These are phyloP conservation scores for Magnusiomyces tetraspermus DNA, from an alignment of 1,139 yeast genomes.

Conservation along the genomic window DNA sequence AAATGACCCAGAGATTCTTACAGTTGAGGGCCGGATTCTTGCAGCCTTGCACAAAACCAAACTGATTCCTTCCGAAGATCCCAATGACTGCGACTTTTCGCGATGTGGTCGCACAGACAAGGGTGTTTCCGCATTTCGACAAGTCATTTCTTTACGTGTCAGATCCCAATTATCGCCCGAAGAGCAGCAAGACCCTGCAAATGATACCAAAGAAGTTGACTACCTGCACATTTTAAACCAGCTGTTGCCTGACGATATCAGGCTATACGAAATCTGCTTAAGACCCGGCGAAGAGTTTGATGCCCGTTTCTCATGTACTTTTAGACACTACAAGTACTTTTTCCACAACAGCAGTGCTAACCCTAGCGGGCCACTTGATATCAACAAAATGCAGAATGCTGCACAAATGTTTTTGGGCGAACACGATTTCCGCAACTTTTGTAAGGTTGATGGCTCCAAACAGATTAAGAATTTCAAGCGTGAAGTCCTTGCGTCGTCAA, in stretches of 20 bases:
- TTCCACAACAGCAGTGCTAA: conserved; percentile 41
- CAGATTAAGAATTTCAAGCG: conserved; percentile 73
- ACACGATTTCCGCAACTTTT: conserved; percentile 89
- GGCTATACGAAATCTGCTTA: conserved; percentile 72
- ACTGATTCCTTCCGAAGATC: conserved; percentile 54
- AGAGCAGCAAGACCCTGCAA: conserved; percentile 48
- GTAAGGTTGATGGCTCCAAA: conserved; percentile 89
- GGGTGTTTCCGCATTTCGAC: conserved; percentile 96
- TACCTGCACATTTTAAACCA: conserved; percentile 69
- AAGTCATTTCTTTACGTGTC: conserved; percentile 72
- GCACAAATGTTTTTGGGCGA: conserved; percentile 59
- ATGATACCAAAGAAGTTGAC: conserved; percentile 63
- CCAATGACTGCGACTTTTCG: conserved; percentile 57
- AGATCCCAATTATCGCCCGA: conserved; percentile 53
- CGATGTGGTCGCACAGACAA: conserved; percentile 95
- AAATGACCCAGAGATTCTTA: conserved; percentile 63
- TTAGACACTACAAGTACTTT: conserved; percentile 77
- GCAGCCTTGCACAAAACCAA: conserved; percentile 61
- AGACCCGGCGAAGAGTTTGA: conserved; percentile 78
- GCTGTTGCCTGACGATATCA: conserved; percentile 67
- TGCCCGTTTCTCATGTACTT: conserved; percentile 82
- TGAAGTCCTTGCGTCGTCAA: conserved; percentile 35
- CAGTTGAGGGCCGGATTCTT: conserved; percentile 72
- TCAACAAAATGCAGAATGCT: conserved; percentile 60
- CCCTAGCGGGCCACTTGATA: conserved; percentile 36